Percentiles rank a stretch among this genome's conserved stretches.
Evolutionary conservation across 129 eudicot genomes (phyloP).

Genomic region (Gnaphalium uliginosum): DNA sequence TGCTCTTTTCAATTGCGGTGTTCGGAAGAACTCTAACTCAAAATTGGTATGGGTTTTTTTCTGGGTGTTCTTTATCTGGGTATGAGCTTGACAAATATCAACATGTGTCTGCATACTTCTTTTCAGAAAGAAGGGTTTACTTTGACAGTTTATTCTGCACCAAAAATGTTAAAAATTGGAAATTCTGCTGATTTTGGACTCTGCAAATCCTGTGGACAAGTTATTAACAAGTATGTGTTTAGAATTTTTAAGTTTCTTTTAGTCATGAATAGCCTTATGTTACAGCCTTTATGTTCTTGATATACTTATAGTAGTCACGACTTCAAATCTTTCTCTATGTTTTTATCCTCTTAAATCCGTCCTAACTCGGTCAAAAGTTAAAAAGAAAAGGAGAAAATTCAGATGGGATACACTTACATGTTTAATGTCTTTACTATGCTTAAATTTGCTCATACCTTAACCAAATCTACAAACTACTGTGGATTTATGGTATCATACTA

Average conservation of each 20-base stretch:
- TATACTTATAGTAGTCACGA: background rate
- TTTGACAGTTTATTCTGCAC: slow-evolving; percentile 67
- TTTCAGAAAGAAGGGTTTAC: slow-evolving; percentile 74
- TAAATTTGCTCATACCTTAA: background rate
- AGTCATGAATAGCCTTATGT: slow-evolving; percentile 12
- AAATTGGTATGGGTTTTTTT: slow-evolving; percentile 42
- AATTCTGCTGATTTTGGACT: slow-evolving; percentile 75
- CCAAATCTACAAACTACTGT: background rate
- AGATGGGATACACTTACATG: no score
- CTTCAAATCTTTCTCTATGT: background rate
- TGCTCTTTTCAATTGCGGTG: slow-evolving; percentile 70
- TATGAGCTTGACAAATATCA: background rate
- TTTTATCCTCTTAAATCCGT: no score
- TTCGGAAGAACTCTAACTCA: slow-evolving; percentile 58
- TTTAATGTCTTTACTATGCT: no score
- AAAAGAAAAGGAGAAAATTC: background rate
- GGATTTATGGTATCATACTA: background rate
- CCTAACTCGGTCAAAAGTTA: background rate
- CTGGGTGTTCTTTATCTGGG: background rate
- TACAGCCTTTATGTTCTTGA: background rate
- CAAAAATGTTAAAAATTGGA: slow-evolving; percentile 77
- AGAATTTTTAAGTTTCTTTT: background rate
- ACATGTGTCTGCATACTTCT: background rate
- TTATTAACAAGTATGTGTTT: slow-evolving; percentile 63
- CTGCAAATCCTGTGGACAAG: slow-evolving; percentile 71